These are phyloP conservation scores for Xylaria hypoxylon DNA, from an alignment of 2,329 filamentous ascomycete genomes.

Conservation along the genomic window DNA sequence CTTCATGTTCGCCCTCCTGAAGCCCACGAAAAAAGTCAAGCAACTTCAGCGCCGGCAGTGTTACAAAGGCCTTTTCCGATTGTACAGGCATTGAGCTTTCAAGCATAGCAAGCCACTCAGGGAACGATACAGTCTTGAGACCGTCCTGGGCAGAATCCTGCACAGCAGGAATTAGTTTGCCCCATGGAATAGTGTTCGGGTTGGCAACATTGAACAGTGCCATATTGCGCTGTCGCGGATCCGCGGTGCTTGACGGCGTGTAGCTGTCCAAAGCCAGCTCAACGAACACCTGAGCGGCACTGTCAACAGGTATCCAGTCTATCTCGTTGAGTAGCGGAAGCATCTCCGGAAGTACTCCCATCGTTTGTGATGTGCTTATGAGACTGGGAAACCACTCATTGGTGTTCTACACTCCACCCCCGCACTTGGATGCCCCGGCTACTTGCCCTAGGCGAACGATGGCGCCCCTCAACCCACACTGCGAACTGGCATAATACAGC, in stretches of 20 bases:
- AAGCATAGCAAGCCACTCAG: background rate
- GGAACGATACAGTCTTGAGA: background rate
- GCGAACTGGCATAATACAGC: too few species aligned
- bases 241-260: background rate
- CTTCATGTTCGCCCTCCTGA: background rate
- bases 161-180: background rate
- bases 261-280: background rate
- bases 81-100: background rate
- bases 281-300: background rate
- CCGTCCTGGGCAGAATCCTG: background rate
- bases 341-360: background rate
- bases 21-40: background rate
- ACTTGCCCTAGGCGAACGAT: too few species aligned
- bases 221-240: background rate
- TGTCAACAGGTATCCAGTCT: background rate
- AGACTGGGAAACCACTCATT: background rate
- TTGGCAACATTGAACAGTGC: constrained; percentile 11
- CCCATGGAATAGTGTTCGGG: constrained; percentile 3
- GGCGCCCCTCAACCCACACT: too few species aligned
- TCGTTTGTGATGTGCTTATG: background rate
- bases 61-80: background rate
- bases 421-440: too few species aligned
- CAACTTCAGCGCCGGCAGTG: constrained; percentile 10
- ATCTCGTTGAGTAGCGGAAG: background rate
- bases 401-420: too few species aligned